Conservation (phyloP, 2,329 filamentous ascomycete species). For the Aspergillus pseudoglaucus region DNA sequence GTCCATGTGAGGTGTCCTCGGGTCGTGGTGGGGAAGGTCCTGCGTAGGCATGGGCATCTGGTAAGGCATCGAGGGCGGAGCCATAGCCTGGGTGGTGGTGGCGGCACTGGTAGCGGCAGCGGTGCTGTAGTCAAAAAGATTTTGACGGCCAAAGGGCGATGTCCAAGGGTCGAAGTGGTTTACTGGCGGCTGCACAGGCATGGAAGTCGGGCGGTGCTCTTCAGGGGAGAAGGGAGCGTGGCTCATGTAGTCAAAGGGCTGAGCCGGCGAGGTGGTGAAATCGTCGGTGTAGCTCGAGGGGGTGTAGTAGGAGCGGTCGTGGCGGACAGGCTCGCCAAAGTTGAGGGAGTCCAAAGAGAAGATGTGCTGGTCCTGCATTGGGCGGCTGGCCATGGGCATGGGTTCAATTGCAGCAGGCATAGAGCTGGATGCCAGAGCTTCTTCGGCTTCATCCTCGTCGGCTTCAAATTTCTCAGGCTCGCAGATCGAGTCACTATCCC, state of each 20-base stretch:
- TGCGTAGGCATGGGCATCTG: conserved; percentile 22
- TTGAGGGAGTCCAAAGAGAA: conserved; percentile 26
- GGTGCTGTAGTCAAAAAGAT: conserved; percentile 27
- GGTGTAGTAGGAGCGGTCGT: conserved; percentile 22
- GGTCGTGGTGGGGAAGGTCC: conserved; percentile 16
- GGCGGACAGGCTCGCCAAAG: conserved; percentile 20
- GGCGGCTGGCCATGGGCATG: conserved; percentile 19
- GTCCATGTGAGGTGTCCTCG: not conserved
- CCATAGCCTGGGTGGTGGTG: conserved; percentile 17
- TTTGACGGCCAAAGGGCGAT: conserved; percentile 24
- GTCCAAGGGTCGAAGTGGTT: conserved; percentile 25
- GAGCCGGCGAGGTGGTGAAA: conserved; percentile 21
- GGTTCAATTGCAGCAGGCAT: conserved; percentile 16
- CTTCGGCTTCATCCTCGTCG: conserved; percentile 20
- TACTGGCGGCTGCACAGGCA: conserved; percentile 15
- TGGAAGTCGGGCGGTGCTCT: conserved; percentile 14
- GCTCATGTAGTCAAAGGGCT: conserved; percentile 28
- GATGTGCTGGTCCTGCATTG: conserved; percentile 12
- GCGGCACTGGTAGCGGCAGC: not conserved
- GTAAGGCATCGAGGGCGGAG: conserved; percentile 22
- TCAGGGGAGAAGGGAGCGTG: conserved; percentile 19
- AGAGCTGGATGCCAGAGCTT: conserved; percentile 20
- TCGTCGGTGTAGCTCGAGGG: conserved; percentile 22
- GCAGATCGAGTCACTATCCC: conserved; percentile 24
- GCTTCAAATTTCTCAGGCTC: conserved; percentile 14